Evolutionary conservation across 768 basidiomycete genomes (phyloP).

Genomic region (Leccinum truebloodii): DNA sequence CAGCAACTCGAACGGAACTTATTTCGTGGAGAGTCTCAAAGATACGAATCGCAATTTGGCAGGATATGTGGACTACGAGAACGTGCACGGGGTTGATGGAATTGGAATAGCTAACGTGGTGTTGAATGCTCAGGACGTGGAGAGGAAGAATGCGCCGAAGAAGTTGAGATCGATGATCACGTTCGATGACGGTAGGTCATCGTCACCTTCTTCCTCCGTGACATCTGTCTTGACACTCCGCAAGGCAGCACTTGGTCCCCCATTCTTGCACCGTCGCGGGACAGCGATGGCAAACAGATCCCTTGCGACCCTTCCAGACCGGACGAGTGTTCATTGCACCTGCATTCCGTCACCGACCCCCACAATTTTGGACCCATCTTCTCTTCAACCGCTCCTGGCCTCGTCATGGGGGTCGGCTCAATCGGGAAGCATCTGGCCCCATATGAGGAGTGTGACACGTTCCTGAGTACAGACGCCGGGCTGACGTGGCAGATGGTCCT

Average conservation of each 20-base stretch:
- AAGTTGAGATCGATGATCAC: slow-evolving; percentile 79
- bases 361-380: slow-evolving; percentile 96
- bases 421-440: slow-evolving; percentile 66
- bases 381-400: slow-evolving; percentile 91
- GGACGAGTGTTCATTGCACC: slow-evolving; percentile 73
- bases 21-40: slow-evolving; percentile 86
- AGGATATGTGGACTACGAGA: slow-evolving; percentile 95
- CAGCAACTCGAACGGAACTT: slow-evolving; percentile 94
- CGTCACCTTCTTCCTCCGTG: background rate
- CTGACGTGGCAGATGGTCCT: slow-evolving; percentile 80
- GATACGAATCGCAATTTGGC: slow-evolving; percentile 88
- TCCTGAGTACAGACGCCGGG: slow-evolving; percentile 89
- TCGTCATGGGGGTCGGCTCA: slow-evolving; percentile 96
- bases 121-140: slow-evolving; percentile 80
- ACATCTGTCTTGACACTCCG: background rate
- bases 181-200: slow-evolving; percentile 75
- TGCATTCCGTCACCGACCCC: slow-evolving; percentile 88
- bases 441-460: slow-evolving; percentile 91
- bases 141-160: slow-evolving; percentile 67
- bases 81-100: slow-evolving; percentile 82
- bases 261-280: slow-evolving; percentile 58
- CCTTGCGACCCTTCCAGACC: background rate
- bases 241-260: slow-evolving; percentile 74
- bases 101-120: slow-evolving; percentile 91
- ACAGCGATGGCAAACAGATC: slow-evolving; percentile 61